Evolutionary conservation across 1,284 basidiomycete species (phyloP).

Genomic region (Heterobasidion parviporum): DNA sequence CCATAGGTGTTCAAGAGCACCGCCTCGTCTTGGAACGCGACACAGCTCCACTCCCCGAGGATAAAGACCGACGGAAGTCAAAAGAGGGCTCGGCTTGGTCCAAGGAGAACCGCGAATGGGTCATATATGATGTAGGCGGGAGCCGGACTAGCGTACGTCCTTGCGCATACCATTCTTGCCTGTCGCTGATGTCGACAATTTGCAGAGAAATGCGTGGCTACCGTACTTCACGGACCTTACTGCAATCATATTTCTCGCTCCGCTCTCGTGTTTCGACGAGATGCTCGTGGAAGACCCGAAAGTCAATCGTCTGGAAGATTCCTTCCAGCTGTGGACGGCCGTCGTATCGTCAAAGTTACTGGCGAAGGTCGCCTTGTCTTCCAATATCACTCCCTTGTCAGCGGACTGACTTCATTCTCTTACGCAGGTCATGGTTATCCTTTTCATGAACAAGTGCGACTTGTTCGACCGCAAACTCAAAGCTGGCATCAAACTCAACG

Average conservation of each 20-base stretch:
- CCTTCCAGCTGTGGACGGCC: conserved; percentile 30
- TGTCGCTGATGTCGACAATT: neutral
- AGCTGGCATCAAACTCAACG: conserved; percentile 48
- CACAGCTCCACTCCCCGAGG: conserved; percentile 13
- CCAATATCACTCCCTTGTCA: neutral
- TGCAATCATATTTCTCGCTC: conserved; percentile 34
- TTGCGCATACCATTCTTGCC: neutral
- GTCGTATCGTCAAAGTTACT: conserved; percentile 30
- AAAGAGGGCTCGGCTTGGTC: neutral
- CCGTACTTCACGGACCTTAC: conserved; percentile 34
- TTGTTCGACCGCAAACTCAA: conserved; percentile 59
- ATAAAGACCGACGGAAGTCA: neutral
- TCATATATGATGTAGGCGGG: conserved; percentile 69
- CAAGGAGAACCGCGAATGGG: conserved; percentile 41
- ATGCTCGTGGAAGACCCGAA: conserved; percentile 31
- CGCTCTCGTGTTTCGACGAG: conserved; percentile 34
- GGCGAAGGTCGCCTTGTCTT: conserved; percentile 10
- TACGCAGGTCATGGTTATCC: conserved; percentile 20
- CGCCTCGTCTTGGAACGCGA: conserved; percentile 58
- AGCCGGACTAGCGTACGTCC: conserved; percentile 51
- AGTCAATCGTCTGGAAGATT: conserved; percentile 36
- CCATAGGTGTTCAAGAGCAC: conserved; percentile 69
- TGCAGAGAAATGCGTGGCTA: conserved; percentile 27
- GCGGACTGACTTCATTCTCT: neutral
- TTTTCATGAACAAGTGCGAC: conserved; percentile 38